These are phyloP conservation scores for Phytophthora niederhauseri DNA, from an alignment of 352 stramenopile species.

Conservation along the genomic window DNA sequence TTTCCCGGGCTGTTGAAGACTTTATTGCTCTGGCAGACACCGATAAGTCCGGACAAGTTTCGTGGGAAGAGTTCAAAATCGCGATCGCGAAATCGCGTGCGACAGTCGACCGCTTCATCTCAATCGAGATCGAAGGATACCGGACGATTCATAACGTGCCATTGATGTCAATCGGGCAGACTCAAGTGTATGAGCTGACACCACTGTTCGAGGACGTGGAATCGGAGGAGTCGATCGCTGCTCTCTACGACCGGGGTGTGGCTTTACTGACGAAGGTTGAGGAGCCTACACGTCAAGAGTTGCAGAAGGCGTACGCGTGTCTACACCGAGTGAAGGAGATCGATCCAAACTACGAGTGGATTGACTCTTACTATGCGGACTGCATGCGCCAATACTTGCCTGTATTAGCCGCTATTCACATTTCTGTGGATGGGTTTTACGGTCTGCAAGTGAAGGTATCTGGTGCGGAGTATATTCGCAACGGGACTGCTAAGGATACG, in stretches of 20 bases:
- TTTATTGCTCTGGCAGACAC: conserved; percentile 83
- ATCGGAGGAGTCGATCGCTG: conserved; percentile 63
- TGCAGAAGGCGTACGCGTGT: conserved; percentile 80
- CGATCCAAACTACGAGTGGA: conserved; percentile 84
- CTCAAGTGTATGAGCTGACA: conserved; percentile 81
- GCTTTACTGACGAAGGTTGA: conserved; percentile 70
- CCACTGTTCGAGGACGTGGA: conserved; percentile 79
- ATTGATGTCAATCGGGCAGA: conserved; percentile 70
- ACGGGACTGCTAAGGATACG: conserved; percentile 79
- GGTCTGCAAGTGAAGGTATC: conserved; percentile 82
- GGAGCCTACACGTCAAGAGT: conserved; percentile 52
- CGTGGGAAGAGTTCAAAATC: conserved; percentile 88
- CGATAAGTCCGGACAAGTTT: conserved; percentile 78
- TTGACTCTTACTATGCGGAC: conserved; percentile 80
- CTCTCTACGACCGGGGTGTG: conserved; percentile 73
- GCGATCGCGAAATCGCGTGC: conserved; percentile 80
- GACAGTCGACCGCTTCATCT: conserved; percentile 74
- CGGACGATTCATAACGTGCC: conserved; percentile 68
- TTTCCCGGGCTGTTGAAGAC: conserved; percentile 68
- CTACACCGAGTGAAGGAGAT: conserved; percentile 71
- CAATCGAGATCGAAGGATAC: conserved; percentile 79
- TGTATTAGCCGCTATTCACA: conserved; percentile 69
- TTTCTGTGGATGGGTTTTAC: conserved; percentile 73
- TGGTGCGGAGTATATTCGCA: conserved; percentile 74
- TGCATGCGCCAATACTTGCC: conserved; percentile 75